Percentiles rank a stretch among this genome's conserved stretches.
Conservation (phyloP, 163 green algal genomes). For the Picocystis sp. region DNA sequence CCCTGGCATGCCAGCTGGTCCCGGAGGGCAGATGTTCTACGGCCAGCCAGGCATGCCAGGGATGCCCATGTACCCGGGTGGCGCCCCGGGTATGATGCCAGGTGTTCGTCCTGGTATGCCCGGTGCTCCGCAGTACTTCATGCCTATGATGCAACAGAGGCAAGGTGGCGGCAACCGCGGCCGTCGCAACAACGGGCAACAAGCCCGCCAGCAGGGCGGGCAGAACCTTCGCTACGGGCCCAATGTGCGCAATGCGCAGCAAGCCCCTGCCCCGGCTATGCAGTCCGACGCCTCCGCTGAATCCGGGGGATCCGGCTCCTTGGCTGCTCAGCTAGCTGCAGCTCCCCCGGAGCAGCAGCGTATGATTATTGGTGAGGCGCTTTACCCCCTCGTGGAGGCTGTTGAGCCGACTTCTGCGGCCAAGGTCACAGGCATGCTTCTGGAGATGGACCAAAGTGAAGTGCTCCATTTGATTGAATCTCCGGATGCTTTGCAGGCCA, state of each 20-base stretch:
- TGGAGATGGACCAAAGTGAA: conserved; percentile 89
- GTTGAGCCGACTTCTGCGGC: conserved; percentile 71
- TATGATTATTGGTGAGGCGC: conserved; percentile 63
- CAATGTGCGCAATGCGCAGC: conserved; percentile 11
- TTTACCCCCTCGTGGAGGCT: conserved; percentile 77
- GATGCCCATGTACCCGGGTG: conserved; percentile 2
- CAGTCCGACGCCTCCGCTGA: conserved; percentile 1
- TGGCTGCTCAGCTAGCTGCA: conserved; percentile 18
- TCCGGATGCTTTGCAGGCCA: conserved; percentile 24
- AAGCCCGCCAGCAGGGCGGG: conserved; percentile 2
- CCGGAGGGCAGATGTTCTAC: conserved; percentile 8
- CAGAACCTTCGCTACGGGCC: conserved; percentile 10
- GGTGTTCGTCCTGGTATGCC: conserved; percentile 1
- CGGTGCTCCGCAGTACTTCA: conserved; percentile 6
- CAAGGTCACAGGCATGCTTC: conserved; percentile 97
- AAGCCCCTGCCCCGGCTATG: conserved; percentile 6
- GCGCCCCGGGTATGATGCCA: conserved; percentile 4
- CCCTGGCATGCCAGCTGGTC: conserved; percentile 1
- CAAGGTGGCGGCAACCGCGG: background rate
- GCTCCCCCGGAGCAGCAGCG: conserved; percentile 29
- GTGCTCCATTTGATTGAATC: conserved; percentile 88
- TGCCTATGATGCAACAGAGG: conserved; percentile 5
- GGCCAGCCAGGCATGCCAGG: conserved; percentile 1
- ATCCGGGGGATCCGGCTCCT: conserved; percentile 1
- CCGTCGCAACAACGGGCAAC: background rate